phyloP scores from a whole-genome alignment of 2,329 filamentous ascomycete genomes.

The Pseudopithomyces chartarum region DNA sequence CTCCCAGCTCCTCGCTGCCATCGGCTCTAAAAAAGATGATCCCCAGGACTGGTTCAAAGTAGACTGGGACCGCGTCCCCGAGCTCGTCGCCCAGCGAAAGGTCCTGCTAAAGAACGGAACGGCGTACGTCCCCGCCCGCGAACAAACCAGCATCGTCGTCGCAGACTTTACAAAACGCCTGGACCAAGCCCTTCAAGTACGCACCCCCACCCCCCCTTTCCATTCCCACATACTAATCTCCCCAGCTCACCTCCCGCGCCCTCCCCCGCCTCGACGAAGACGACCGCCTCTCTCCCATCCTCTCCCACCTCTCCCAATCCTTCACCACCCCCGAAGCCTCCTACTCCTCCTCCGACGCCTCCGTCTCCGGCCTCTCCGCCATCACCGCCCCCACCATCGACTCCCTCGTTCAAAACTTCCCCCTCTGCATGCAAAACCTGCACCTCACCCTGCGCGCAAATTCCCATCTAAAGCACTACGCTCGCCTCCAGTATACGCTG shows the following conservation, averaged over 20 bases:
- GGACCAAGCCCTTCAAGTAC: constrained; percentile 81
- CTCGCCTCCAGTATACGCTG: constrained; percentile 90
- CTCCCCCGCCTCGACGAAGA: constrained; percentile 94
- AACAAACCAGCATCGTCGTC: constrained; percentile 87
- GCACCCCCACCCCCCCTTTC: constrained; percentile 17
- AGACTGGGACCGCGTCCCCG: constrained; percentile 91
- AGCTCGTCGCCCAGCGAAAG: constrained; percentile 78
- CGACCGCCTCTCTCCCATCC: constrained; percentile 79
- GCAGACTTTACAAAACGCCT: constrained; percentile 82
- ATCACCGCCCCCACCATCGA: constrained; percentile 70
- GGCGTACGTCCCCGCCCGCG: constrained; percentile 85
- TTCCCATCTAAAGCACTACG: constrained; percentile 89
- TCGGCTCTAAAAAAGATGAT: constrained; percentile 61
- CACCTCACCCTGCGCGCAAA: constrained; percentile 86
- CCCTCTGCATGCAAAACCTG: constrained; percentile 91
- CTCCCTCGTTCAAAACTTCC: constrained; percentile 77
- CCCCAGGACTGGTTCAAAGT: constrained; percentile 96
- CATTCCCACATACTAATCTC: background rate
- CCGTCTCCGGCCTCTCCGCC: constrained; percentile 75
- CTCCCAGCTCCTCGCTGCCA: constrained; percentile 65
- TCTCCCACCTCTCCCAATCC: constrained; percentile 87
- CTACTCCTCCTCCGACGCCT: constrained; percentile 71
- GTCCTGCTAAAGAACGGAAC: constrained; percentile 81
- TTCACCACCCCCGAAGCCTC: constrained; percentile 89
- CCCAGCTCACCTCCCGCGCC: constrained; percentile 82